These are phyloP conservation scores for Caulochytrium protostelioides DNA, from an alignment of 371 early-diverging fungal species.

Conservation along the genomic window DNA sequence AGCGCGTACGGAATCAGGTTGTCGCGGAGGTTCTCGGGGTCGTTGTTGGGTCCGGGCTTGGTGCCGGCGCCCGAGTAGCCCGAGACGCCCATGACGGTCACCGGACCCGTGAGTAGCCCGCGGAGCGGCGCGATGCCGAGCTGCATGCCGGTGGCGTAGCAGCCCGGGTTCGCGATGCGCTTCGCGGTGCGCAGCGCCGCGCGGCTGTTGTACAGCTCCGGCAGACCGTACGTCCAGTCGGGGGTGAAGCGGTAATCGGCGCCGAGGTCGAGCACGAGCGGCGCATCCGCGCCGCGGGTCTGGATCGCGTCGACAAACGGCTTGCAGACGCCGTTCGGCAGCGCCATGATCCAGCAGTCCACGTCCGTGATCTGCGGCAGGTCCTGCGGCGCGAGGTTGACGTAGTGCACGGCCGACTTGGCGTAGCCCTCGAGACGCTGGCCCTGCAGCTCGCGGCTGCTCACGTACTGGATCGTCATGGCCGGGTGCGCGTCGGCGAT, in stretches of 20 bases:
- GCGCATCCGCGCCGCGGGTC: conserved; percentile 23
- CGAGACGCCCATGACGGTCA: conserved; percentile 80
- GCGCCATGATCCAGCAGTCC: conserved; percentile 81
- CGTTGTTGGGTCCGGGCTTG: conserved; percentile 80
- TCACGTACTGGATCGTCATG: conserved; percentile 62
- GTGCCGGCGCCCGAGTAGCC: conserved; percentile 96
- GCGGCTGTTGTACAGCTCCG: conserved; percentile 51
- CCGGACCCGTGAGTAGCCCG: conserved; percentile 41
- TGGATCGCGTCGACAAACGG: conserved; percentile 74
- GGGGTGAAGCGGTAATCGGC: conserved; percentile 79
- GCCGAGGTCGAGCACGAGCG: conserved; percentile 62
- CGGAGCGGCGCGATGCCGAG: conserved; percentile 61
- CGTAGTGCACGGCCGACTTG: conserved; percentile 43
- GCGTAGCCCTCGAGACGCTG: conserved; percentile 55
- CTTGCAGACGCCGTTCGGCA: conserved; percentile 76
- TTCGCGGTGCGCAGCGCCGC: conserved; percentile 28
- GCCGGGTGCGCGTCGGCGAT: conserved; percentile 67
- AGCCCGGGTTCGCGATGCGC: conserved; percentile 84
- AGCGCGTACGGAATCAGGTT: conserved; percentile 80
- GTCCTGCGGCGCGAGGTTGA: conserved; percentile 52
- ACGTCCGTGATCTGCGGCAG: conserved; percentile 34
- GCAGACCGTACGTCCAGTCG: conserved; percentile 78
- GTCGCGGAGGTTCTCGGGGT: conserved; percentile 53
- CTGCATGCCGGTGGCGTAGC: conserved; percentile 92
- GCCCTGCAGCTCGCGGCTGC: conserved; percentile 77